Base-by-base conservation (phyloP, 148 eudicot genomes). In the Beta vulgaris region DNA sequence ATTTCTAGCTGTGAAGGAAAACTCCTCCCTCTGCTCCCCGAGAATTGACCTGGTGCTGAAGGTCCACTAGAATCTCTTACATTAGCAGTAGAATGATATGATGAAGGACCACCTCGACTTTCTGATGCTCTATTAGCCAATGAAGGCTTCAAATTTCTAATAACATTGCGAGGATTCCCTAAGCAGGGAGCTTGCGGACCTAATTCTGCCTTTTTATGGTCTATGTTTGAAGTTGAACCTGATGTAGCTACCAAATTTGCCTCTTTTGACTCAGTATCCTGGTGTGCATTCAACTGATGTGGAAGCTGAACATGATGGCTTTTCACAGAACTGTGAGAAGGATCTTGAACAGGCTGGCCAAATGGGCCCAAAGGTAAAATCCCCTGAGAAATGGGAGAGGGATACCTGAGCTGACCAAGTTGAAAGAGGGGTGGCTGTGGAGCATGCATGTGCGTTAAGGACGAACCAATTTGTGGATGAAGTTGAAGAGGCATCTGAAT, bases 401-500 rank as follows among this genome's bases (percentile, higher is more conserved):
- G 82, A 76, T 88, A 89, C 19, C 92, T 85, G 43, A 95, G 84
- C 83, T 95, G 92, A 72, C 99, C 98, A 83, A 95, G 91, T 82
- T 95, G 99, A 82, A 92, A 89, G 44, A 91, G 81, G 6, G 96
- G 88, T 71, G 94, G 85, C 76, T 87, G 98, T 37, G 97, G 78
- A 73, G 87, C 79, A 70, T 87, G 91, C 75, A 88, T 66, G 71
- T 88, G 98, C 43, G 87, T 74, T 44, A 86, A 77, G 57, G 98
- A 83, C 16, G 91, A 78, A 72, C 90, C 97, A 80, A 92, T 77
- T 26, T 90, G 88, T 6, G 95, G 91, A 76, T 89, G 93, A 48
- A 92, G 84, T 70, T 94, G 98, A 58, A 95, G 88, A 72, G 99
- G 99, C 97, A 95, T 92, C 87, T 95, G 97, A 73, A 95, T 95